Base-by-base conservation (phyloP, 768 basidiomycete species). In the Calocybe cyanea region DNA sequence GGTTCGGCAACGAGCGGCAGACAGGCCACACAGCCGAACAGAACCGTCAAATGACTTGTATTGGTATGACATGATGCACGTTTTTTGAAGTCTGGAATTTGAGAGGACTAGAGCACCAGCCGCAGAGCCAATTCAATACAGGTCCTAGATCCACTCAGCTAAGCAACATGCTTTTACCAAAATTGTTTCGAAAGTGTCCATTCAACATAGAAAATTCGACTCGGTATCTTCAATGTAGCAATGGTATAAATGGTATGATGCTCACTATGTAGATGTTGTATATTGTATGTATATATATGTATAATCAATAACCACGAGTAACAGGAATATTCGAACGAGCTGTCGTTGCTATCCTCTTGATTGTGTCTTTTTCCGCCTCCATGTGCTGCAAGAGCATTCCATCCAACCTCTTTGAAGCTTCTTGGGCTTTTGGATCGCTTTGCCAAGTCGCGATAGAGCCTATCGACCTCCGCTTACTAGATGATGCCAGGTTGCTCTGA, bases 311-410 rank as follows among this genome's bases (percentile, higher is more conserved):
- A 38, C 48, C 51, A 51, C 45, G 53, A 34, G 55, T 53, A 41
- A 46, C 28, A 32, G 56, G 54, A 46, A 57, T 52, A 49, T 54
- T 57, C 17, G 58, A 55, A 45, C 53, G 53, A 51, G 53, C 54
- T 23, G 65, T 71, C 20, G 71, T 69, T 17, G 90, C 83, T 60
- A 92, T 90, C 65, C 80, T 73, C 68, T 78, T 85, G 56, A 92
- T 73, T 25, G 79, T 82, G 57, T 89, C 85, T 67, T 81, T 82
- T 67, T 92, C 90, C 42, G 82, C 75, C 65, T 87, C 85, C 70
- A 92, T 85, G 60, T 92, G 90, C 61, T 85, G 81, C 43, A 81
- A 66, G 42, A 92, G 66, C 80, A 92, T 76, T 50, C 87, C 89
- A 60, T 92, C 87, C 52, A 92, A 66, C 64, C 73, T 78, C 65